Percentiles rank a stretch among this genome's conserved stretches.
Evolutionary conservation across 2,329 filamentous ascomycete species (phyloP).

Genomic region (Microthyrium microscopicum): DNA sequence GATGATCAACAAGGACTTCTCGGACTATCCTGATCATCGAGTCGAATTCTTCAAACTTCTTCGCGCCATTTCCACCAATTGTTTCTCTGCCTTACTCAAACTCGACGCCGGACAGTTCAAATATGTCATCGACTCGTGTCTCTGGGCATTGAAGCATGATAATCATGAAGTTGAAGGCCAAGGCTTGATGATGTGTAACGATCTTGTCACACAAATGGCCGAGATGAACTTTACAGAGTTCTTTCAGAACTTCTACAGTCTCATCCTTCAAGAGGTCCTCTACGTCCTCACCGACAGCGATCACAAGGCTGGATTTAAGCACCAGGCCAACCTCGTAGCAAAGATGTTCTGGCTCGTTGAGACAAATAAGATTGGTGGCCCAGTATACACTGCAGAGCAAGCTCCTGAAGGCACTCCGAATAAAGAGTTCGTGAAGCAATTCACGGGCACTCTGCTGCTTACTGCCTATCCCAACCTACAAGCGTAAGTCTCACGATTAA

Average conservation of each 20-base stretch:
- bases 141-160: slow-evolving; percentile 99
- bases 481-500: slow-evolving; percentile 40
- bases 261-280: slow-evolving; percentile 93
- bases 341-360: slow-evolving; percentile 96
- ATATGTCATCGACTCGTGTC: slow-evolving; percentile 96
- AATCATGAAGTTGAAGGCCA: slow-evolving; percentile 95
- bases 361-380: slow-evolving; percentile 75
- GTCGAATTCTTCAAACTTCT: slow-evolving; percentile 99
- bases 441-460: slow-evolving; percentile 68
- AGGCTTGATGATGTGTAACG: slow-evolving; percentile 93
- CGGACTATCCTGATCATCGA: slow-evolving; percentile 93
- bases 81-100: slow-evolving; percentile 87
- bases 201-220: slow-evolving; percentile 93
- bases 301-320: slow-evolving; percentile 98
- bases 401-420: slow-evolving; percentile 72
- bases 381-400: slow-evolving; percentile 75
- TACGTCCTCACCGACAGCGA: slow-evolving; percentile 95
- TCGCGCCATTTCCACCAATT: slow-evolving; percentile 89
- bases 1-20: slow-evolving; percentile 99
- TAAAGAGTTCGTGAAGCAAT: slow-evolving; percentile 76
- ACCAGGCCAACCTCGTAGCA: slow-evolving; percentile 81
- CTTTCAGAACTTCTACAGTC: slow-evolving; percentile 95
- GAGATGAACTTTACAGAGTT: slow-evolving; percentile 83
- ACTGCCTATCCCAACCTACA: slow-evolving; percentile 91
- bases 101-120: slow-evolving; percentile 96